Base-by-base conservation (phyloP, 495 filamentous ascomycete species). In the Xylaria telfairii region DNA sequence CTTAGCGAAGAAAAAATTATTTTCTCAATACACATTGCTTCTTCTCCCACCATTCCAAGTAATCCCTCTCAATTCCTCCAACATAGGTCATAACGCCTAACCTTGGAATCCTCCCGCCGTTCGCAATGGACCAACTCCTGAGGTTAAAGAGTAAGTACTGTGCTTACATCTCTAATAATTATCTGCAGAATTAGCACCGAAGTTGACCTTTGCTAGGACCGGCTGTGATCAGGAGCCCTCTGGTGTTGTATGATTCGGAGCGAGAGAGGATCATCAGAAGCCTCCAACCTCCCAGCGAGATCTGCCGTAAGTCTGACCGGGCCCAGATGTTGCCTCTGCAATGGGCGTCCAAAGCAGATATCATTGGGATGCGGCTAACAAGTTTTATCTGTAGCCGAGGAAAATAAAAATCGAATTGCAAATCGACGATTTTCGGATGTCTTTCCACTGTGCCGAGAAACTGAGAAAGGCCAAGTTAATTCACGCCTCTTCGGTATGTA, bases 391-490 rank as follows among this genome's bases (percentile, higher is more conserved):
- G 24, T 19, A 69, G 67, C 6, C 2, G 67, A 69, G 54, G 67
- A 69, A 21, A 69, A 69, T 21, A 17, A 12, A 39, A 32, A 4
- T 13, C 42, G 54, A 5, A 0, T 47, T 10, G 42, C 28, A 39
- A 47, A 69, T 44, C 67, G 67, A 1, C 67, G 51, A 44, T 34
- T 30, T 34, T 67, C 65, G 0, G 65, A 59, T 46, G 6, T 42
- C 39, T 13, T 57, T 19, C 37, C 65, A 10, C 21, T 56, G 17
- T 1, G 6, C 13, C 34, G 19, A 21, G 7, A 4, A 26, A 17
- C 30, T 17, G n/a, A 5, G 2, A 5, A 28, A 41, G 21, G 6
- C 19, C 12, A 28, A 26, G 12, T 26, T 1, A 30, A 62, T 47
- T 8, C 24, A 26, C 21, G 26, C 17, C 24, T 59, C 15, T 28